A percentile compares a stretch with the other conserved stretches of the same genome.
phyloP scores from a whole-genome alignment of 148 eudicot species.

The Rhododendron ferrugineum region DNA sequence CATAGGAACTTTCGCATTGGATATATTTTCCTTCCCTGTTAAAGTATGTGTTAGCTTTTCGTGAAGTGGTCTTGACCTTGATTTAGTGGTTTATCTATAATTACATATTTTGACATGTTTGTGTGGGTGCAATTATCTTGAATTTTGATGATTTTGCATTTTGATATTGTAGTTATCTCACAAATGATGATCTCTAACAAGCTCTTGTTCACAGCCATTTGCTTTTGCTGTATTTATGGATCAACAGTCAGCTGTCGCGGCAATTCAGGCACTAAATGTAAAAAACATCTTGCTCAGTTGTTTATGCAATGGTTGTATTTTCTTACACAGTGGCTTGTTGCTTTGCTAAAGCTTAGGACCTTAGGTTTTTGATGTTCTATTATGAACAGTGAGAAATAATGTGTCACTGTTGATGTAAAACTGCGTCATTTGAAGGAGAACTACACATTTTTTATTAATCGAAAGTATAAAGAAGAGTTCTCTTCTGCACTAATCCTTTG shows the following conservation, averaged over 20 bases:
- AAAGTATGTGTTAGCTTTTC: too few relatives aligned
- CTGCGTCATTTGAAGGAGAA: background rate
- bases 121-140: background rate
- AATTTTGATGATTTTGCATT: background rate
- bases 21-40: too few relatives aligned
- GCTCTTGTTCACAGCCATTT: constrained; percentile 54
- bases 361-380: background rate
- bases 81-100: background rate
- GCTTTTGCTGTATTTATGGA: constrained; percentile 76
- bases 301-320: background rate
- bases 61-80: background rate
- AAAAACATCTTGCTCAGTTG: constrained; percentile 22
- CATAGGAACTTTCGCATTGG: too few relatives aligned
- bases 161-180: background rate
- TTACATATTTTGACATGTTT: background rate
- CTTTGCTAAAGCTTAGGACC: background rate
- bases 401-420: background rate
- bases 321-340: background rate
- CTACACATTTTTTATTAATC: background rate
- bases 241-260: constrained; percentile 79
- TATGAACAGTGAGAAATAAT: background rate
- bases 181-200: constrained; percentile 15
- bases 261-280: constrained; percentile 86
- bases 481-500: background rate
- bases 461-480: background rate